Base-by-base conservation (phyloP, 2,329 filamentous ascomycete genomes). In the Aspergillus brunneoviolaceus region DNA sequence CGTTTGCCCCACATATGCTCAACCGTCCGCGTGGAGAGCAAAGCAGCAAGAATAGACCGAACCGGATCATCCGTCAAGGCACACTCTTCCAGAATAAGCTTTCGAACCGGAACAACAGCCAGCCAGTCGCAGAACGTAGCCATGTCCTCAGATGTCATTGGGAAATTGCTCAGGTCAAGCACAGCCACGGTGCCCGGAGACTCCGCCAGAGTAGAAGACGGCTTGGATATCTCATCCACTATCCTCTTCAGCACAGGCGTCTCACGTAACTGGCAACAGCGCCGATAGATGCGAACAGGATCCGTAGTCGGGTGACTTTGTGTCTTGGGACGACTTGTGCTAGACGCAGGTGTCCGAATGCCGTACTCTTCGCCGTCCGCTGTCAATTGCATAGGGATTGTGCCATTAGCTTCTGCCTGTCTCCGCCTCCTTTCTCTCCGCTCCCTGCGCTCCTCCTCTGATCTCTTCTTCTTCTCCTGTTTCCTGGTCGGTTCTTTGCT, bases 401-500 rank as follows among this genome's bases (percentile, higher is more conserved):
- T 85, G 9, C 94, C 94, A 72, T 95, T 96, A 60, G 91, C 91
- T 72, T 96, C 91, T 25, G 93, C 94, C 67, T 91, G 86, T 71
- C 86, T 87, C 63, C 92, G 84, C 72, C 91, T 94, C 76, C 91
- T 91, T 76, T 97, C 93, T 74, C 96, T 96, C 57, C 93, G 86
- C 61, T 95, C 91, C 72, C 96, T 96, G 48, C 93, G 84, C 75
- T 97, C 94, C 61, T 94, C 92, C 72, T 97, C 94, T 47, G 91
- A 96, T 65, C 89, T 88, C 80, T 96, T 96, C 79, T 97, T 97
- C 82, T 96, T 97, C 72, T 97, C 93, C 76, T 92, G 95, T 77
- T 96, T 97, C 68, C 88, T 88, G 7, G 81, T 87, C 33, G 77
- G 78, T 76, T 84, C 72, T 50, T 76, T 76, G 16, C 31, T 60